These are phyloP conservation scores for Xylariales sp. DNA, from an alignment of 2,329 filamentous ascomycete species.

Conservation along the genomic window DNA sequence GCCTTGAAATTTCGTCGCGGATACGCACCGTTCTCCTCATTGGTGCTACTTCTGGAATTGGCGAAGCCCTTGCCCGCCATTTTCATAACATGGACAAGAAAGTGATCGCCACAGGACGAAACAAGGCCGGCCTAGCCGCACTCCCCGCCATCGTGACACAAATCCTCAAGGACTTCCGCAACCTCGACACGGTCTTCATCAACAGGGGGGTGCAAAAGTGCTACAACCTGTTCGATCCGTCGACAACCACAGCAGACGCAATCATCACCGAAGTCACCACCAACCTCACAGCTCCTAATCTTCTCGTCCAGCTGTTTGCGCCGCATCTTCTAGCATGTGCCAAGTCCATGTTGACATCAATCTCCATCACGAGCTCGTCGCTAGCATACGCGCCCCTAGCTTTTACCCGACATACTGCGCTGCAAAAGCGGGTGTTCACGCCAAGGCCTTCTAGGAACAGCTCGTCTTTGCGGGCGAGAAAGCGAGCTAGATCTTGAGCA, in stretches of 20 bases:
- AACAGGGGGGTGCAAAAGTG: not conserved
- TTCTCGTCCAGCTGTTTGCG: conserved; percentile 4
- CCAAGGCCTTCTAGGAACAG: conserved; percentile 46
- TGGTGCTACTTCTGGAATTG: conserved; percentile 44
- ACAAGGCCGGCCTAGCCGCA: conserved; percentile 12
- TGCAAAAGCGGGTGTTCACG: conserved; percentile 50
- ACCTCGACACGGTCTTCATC: conserved; percentile 14
- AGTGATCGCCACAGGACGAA: conserved; percentile 34
- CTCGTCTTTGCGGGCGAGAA: conserved; percentile 38
- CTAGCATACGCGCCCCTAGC: conserved; percentile 47
- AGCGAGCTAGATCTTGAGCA: conserved; percentile 26
- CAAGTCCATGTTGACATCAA: conserved; percentile 36
- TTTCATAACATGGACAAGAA: conserved; percentile 35
- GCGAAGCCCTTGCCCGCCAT: conserved; percentile 29
- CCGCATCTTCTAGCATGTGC: not conserved
- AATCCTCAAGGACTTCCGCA: conserved; percentile 9
- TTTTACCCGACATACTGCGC: conserved; percentile 50
- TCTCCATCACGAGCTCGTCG: conserved; percentile 49
- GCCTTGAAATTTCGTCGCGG: too few relatives aligned
- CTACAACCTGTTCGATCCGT: conserved; percentile 9
- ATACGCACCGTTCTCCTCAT: conserved; percentile 46
- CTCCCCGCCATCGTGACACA: not conserved
- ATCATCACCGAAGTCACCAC: conserved; percentile 5
- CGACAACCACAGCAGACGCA: not conserved
- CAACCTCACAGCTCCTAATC: conserved; percentile 4